Evolutionary conservation across 2,329 filamentous ascomycete genomes (phyloP), one percentile per base, ranked within the genome.

Genomic region (Trichoderma atrobrunneum): DNA sequence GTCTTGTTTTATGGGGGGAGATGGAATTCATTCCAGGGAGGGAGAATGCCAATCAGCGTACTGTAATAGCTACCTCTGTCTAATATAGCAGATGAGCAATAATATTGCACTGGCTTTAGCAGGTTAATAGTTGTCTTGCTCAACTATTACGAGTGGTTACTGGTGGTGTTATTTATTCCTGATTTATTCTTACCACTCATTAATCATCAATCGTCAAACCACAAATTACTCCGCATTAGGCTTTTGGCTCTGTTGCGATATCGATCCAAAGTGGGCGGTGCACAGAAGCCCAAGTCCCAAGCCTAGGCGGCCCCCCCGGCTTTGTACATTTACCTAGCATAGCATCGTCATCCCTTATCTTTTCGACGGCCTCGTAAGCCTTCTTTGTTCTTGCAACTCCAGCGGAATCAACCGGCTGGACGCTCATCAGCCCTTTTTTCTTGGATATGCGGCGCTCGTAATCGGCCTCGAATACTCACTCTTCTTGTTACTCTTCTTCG

Each of bases 321-420:
- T 61, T 60, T 68, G 26, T n/a, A 18, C 59, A 61, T n/a, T 11
- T 18, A 43, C 16, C 16, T 43, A n/a, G 39, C 39, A 43, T 0
- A 48, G 62, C 62, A 67, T 72, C 70, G 62, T 72, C 70, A 72
- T 72, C 70, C 70, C 70, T 65, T 72, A 59, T 66, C 61, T 66
- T 59, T 70, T 56, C 54, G 43, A 26, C 54, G 48, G 48, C 66
- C 48, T 70, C 57, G 68, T 70, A 56, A 70, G 68, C 68, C 57
- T 56, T 56, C 30, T 59, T 39, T n/a, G 18, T 63, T 63, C 26
- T 26, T 62, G n/a, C 66, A 69, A 30, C 54, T 43, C 26, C 54
- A 43, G 34, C 34, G n/a, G 18, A 21, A 21, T 21, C 28, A 21
- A 32, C 24, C 48, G 63, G 48, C 63, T 54, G 62, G n/a, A 56